Conservation (phyloP, 306 rosid genomes). For the Lathyrus tuberosus region DNA sequence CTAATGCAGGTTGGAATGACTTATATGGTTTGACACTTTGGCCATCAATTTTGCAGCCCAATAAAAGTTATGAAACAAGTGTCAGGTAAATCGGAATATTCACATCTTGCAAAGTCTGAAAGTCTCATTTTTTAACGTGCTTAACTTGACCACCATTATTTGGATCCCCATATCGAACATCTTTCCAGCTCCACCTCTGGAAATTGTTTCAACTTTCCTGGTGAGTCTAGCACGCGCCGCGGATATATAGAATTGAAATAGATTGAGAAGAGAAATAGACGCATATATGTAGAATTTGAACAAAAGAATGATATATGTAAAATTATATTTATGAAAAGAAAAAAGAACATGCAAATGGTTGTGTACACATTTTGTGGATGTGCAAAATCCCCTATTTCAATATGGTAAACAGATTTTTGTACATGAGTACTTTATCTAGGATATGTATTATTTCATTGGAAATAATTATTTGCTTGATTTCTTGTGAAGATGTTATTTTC, state of each 20-base stretch:
- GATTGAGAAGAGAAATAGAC: conserved; percentile 24
- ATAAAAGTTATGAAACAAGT: conserved; percentile 24
- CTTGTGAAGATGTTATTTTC: conserved; percentile 11
- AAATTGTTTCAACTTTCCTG: conserved; percentile 23
- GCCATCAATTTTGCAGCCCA: conserved; percentile 46
- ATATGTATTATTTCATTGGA: not conserved
- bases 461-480: conserved; percentile 5
- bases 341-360: conserved; percentile 8
- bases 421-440: not conserved
- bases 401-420: conserved; percentile 2
- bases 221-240: conserved; percentile 25
- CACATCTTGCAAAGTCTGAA: conserved; percentile 25
- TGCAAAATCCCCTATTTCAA: conserved; percentile 26
- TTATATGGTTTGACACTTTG: conserved; percentile 93
- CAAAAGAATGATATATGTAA: not conserved
- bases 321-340: not conserved
- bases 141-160: conserved; percentile 30
- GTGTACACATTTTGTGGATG: conserved; percentile 27
- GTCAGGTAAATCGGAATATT: conserved; percentile 20
- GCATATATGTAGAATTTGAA: conserved; percentile 27
- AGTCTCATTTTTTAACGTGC: conserved; percentile 22
- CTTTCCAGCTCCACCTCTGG: conserved; percentile 14
- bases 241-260: conserved; percentile 32
- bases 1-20: conserved; percentile 97
- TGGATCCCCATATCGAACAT: conserved; percentile 29